These are phyloP conservation scores for Metarhizium robertsii DNA, from an alignment of 2,329 filamentous ascomycete species.

Conservation along the genomic window DNA sequence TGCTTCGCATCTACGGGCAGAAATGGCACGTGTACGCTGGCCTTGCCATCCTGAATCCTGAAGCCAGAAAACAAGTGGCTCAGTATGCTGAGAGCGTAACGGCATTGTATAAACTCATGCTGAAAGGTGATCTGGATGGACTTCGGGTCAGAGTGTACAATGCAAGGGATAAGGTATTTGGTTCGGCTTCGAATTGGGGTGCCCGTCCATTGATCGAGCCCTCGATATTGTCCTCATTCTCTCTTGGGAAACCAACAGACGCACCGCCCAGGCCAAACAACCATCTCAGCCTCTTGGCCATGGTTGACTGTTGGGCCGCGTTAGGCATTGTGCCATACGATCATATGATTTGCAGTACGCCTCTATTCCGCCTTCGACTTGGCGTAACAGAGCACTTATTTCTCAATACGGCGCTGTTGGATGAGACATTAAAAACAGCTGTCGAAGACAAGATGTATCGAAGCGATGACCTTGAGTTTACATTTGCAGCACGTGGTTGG, in stretches of 20 bases:
- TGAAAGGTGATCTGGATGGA: slow-evolving; percentile 70
- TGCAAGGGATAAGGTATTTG: slow-evolving; percentile 64
- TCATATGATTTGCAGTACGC: slow-evolving; percentile 99
- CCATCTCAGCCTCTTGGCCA: slow-evolving; percentile 84
- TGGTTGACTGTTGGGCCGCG: slow-evolving; percentile 97
- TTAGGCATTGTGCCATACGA: slow-evolving; percentile 93
- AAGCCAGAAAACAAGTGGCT: slow-evolving; percentile 82
- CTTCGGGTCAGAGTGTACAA: slow-evolving; percentile 60
- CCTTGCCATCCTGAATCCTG: slow-evolving; percentile 90
- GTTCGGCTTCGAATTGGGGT: slow-evolving; percentile 53
- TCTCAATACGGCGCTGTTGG: slow-evolving; percentile 68
- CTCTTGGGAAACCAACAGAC: slow-evolving; percentile 61
- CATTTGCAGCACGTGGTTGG: slow-evolving; percentile 93
- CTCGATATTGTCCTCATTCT: slow-evolving; percentile 80
- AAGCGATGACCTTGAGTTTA: slow-evolving; percentile 95
- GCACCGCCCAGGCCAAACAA: slow-evolving; percentile 66
- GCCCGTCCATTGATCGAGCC: slow-evolving; percentile 67
- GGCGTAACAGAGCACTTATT: slow-evolving; percentile 97
- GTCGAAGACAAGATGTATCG: slow-evolving; percentile 86
- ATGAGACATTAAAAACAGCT: slow-evolving; percentile 77
- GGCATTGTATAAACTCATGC: slow-evolving; percentile 93
- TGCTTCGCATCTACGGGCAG: slow-evolving; percentile 91
- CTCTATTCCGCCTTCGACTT: slow-evolving; percentile 91
- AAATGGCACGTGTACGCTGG: slow-evolving; percentile 99
- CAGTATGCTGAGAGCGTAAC: slow-evolving; percentile 92